Evolutionary conservation across 176 grass and related monocot species (phyloP).

Genomic region (Oryza officinalis): DNA sequence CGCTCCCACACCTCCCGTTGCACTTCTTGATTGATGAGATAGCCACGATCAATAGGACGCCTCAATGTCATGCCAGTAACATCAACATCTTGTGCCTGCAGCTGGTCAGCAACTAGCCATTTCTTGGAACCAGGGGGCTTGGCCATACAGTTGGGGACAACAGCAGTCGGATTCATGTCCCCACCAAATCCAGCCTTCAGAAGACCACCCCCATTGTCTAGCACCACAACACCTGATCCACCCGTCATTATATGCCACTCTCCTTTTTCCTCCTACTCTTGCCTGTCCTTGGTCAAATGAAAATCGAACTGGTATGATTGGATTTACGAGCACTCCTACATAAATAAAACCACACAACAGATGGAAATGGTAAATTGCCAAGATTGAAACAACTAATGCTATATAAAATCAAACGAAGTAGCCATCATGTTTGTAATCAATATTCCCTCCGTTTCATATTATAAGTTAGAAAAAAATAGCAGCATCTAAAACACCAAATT

Average conservation of each 20-base stretch:
- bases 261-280: background rate
- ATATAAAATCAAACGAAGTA: background rate
- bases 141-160: constrained; percentile 91
- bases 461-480: too few species aligned
- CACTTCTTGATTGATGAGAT: constrained; percentile 81
- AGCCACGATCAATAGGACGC: constrained; percentile 92
- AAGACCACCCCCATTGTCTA: constrained; percentile 94
- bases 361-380: background rate
- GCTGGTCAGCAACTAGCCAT: constrained; percentile 86
- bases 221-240: constrained; percentile 67
- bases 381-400: background rate
- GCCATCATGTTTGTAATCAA: background rate
- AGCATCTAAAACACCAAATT: too few species aligned
- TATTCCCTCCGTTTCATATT: too few species aligned
- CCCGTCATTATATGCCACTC: constrained; percentile 35
- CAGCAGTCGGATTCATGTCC: constrained; percentile 64
- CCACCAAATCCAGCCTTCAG: constrained; percentile 90
- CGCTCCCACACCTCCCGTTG: constrained; percentile 91
- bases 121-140: constrained; percentile 55
- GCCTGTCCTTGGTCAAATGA: background rate
- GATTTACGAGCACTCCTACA: background rate
- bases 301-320: background rate
- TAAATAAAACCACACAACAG: background rate
- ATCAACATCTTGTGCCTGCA: constrained; percentile 70
- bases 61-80: constrained; percentile 71